phyloP scores from a whole-genome alignment of 495 filamentous ascomycete genomes.

The Talaromyces adpressus region DNA sequence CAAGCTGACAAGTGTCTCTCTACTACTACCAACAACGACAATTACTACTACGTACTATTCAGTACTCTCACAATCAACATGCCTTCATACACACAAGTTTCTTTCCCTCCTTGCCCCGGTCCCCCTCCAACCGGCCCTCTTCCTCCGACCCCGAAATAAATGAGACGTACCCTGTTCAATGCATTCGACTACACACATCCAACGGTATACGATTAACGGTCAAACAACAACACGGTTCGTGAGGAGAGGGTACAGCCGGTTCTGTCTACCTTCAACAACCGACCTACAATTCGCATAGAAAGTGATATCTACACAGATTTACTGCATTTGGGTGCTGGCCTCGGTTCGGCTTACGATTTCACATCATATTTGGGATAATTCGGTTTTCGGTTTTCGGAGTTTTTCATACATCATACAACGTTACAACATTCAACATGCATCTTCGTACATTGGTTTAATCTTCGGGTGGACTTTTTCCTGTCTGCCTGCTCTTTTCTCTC shows the following conservation, averaged over 20 bases:
- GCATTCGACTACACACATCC: not conserved
- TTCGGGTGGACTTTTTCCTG: not conserved
- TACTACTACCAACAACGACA: not conserved
- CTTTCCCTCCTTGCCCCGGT: conserved; percentile 78
- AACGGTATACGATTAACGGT: conserved; percentile 2
- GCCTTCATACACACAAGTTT: conserved; percentile 62
- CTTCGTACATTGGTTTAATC: not conserved
- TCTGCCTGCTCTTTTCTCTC: not conserved
- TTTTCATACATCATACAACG: not conserved
- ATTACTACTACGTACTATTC: not conserved
- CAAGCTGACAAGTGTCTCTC: not conserved
- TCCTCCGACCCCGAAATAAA: conserved; percentile 72
- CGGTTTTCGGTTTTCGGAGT: not conserved
- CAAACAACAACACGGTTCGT: not conserved
- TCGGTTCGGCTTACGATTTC: not conserved
- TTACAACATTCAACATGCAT: not conserved
- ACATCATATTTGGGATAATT: not conserved
- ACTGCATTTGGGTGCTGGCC: not conserved
- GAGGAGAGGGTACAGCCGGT: not conserved
- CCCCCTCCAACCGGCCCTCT: conserved; percentile 79
- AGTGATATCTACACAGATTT: not conserved
- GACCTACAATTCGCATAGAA: not conserved
- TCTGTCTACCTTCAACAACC: not conserved
- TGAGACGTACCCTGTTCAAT: not conserved
- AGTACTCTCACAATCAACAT: conserved; percentile 32